phyloP scores from a whole-genome alignment of 2,329 filamentous ascomycete species.

The Paecilomyces fulvus region DNA sequence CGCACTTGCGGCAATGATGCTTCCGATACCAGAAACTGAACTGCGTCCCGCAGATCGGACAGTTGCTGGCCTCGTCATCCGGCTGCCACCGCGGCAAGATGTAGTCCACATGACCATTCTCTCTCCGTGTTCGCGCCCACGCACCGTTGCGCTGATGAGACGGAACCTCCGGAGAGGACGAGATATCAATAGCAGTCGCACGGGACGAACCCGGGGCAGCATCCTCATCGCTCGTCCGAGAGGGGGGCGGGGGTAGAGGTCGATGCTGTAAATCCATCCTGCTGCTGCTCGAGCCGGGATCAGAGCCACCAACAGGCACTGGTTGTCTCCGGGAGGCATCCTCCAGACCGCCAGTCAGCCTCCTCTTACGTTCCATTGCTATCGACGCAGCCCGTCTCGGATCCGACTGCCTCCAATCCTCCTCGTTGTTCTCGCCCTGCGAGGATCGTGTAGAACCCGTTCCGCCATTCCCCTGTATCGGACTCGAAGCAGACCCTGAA shows the following conservation, averaged over 20 bases:
- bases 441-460: slow-evolving; percentile 3
- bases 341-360: slow-evolving; percentile 29
- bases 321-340: slow-evolving; percentile 14
- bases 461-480: slow-evolving; percentile 7
- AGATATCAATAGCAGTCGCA: slow-evolving; percentile 25
- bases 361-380: slow-evolving; percentile 33
- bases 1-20: slow-evolving; percentile 96
- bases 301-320: slow-evolving; percentile 4
- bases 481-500: slow-evolving; percentile 10
- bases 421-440: not conserved
- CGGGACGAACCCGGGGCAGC: slow-evolving; percentile 19
- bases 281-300: slow-evolving; percentile 10
- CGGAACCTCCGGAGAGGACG: slow-evolving; percentile 14
- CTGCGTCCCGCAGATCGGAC: slow-evolving; percentile 70
- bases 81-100: slow-evolving; percentile 77
- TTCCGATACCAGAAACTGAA: slow-evolving; percentile 84
- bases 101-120: slow-evolving; percentile 32
- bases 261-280: slow-evolving; percentile 9
- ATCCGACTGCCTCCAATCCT: slow-evolving; percentile 7
- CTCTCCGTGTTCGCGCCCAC: slow-evolving; percentile 3
- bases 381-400: slow-evolving; percentile 14
- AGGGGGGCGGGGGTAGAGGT: not conserved
- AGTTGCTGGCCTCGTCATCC: slow-evolving; percentile 70
- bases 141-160: slow-evolving; percentile 4
- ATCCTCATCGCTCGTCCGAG: not conserved